A percentile compares a stretch with the other conserved stretches of the same genome.
Evolutionary conservation across 495 filamentous ascomycete species (phyloP).

Genomic region (Penicillium taxi): DNA sequence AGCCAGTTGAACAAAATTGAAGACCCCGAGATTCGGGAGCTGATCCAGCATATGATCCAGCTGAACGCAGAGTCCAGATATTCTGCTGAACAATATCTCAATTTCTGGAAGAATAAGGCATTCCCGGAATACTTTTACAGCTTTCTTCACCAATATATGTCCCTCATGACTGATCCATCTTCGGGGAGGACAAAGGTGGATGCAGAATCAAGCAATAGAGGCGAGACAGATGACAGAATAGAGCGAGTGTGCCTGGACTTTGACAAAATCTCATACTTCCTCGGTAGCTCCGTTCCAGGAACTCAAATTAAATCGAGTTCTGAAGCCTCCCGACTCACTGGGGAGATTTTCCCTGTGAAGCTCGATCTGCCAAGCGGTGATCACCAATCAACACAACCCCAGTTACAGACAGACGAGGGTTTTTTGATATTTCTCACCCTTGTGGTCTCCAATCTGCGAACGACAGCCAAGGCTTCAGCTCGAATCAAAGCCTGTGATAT

Average conservation of each 20-base stretch:
- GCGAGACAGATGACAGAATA: constrained; percentile 86
- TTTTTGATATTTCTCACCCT: constrained; percentile 87
- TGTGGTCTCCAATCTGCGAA: constrained; percentile 78
- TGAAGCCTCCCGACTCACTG: constrained; percentile 22
- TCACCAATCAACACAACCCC: constrained; percentile 38
- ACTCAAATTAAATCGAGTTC: constrained; percentile 16
- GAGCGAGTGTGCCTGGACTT: constrained; percentile 89
- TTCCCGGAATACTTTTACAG: constrained; percentile 96
- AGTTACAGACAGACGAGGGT: constrained; percentile 60
- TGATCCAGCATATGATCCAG: constrained; percentile 93
- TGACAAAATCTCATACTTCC: constrained; percentile 92
- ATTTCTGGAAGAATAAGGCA: constrained; percentile 82
- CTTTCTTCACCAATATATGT: constrained; percentile 96
- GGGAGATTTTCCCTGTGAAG: constrained; percentile 60
- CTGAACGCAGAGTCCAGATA: constrained; percentile 84
- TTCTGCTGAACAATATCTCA: constrained; percentile 89
- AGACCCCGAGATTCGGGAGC: constrained; percentile 74
- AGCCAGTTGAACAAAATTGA: constrained; percentile 78
- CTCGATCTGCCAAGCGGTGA: constrained; percentile 83
- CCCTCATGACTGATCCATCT: constrained; percentile 86
- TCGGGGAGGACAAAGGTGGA: constrained; percentile 61
- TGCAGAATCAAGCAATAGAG: constrained; percentile 56
- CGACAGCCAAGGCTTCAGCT: constrained; percentile 78
- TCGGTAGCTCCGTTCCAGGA: constrained; percentile 43
- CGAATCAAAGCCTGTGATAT: constrained; percentile 88